Base-by-base conservation (phyloP, 2,329 filamentous ascomycete genomes). In the Talaromyces islandicus region DNA sequence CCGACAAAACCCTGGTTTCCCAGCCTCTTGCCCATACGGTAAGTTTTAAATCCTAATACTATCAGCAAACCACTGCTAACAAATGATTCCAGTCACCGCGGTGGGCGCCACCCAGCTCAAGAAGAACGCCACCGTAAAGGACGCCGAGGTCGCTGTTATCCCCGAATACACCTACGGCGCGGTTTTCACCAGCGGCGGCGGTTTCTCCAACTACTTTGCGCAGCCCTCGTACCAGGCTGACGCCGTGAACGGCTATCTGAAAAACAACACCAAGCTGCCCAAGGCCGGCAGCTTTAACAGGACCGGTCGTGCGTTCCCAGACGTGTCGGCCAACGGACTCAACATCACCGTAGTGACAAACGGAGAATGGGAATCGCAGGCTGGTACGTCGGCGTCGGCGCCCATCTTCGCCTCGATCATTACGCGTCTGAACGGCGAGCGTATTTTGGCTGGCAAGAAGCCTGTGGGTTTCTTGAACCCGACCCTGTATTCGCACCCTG, bases 401-500 rank as follows among this genome's bases (percentile, higher is more conserved):
- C 88, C 88, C 0, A 74, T 84, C 0, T 83, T 85, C 25, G 81
- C 83, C 0, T 81, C 78, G 7, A 77, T 89, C 54, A 75, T 89
- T 38, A 77, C 82, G 1, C 77, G 88, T 4, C 72, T 89, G 59
- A 89, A 89, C 65, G 85, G 88, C 65, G 83, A 81, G 0, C 75
- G 84, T 35, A 70, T 87, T n/a, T 71, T 77, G 0, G 73, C 71
- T 6, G 81, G 81, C 3, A 80, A 82, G 68, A 67, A 77, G 0
- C 70, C 77, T 0, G 71, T 87, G 48, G 85, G 85, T 0, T 87
- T 84, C 73, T 62, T 87, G 54, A 87, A 87, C 65, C 84, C 84
- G 0, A 85, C 81, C 80, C 67, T 87, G 4, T 87, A 87, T 67
- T 69, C 32, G 24, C 21, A 60, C 30, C 54, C 58, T 12, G 32